Conservation (phyloP, 2,329 filamentous ascomycete species). For the Cladophialophora chaetospira region DNA sequence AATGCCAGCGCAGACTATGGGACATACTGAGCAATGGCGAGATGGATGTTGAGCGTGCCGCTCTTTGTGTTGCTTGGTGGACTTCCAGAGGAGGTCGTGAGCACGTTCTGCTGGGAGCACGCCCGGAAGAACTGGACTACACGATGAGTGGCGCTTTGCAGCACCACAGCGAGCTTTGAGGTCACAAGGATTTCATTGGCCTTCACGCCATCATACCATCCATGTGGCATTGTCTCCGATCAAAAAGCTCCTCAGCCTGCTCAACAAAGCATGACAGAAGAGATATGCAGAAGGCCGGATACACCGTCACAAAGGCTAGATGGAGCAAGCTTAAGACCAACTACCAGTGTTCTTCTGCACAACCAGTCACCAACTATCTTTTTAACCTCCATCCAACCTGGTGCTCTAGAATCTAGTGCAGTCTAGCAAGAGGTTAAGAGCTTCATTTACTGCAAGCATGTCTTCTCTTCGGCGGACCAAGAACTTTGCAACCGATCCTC, state of each 20-base stretch:
- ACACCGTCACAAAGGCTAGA: background rate
- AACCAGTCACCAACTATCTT: background rate
- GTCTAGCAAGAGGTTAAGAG: background rate
- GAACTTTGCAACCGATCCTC: slow-evolving; percentile 46
- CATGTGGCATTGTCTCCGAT: background rate
- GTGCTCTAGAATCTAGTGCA: background rate
- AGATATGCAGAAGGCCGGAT: background rate
- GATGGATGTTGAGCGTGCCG: slow-evolving; percentile 82
- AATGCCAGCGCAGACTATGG: slow-evolving; percentile 73
- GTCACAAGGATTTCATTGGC: background rate
- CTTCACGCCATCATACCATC: background rate
- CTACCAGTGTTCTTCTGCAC: background rate
- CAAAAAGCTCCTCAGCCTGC: background rate
- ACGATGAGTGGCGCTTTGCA: slow-evolving; percentile 60
- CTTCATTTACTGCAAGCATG: slow-evolving; percentile 11
- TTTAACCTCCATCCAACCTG: background rate
- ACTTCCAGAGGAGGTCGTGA: slow-evolving; percentile 64
- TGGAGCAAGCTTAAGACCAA: background rate
- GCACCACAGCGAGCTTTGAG: slow-evolving; percentile 53
- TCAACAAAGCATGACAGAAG: background rate
- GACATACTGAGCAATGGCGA: slow-evolving; percentile 77
- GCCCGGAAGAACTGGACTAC: slow-evolving; percentile 38
- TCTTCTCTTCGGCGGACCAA: slow-evolving; percentile 24
- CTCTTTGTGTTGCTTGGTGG: slow-evolving; percentile 85
- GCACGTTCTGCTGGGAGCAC: slow-evolving; percentile 53